phyloP scores from a whole-genome alignment of 305 asterid genomes.

The Fraxinus greggii region DNA sequence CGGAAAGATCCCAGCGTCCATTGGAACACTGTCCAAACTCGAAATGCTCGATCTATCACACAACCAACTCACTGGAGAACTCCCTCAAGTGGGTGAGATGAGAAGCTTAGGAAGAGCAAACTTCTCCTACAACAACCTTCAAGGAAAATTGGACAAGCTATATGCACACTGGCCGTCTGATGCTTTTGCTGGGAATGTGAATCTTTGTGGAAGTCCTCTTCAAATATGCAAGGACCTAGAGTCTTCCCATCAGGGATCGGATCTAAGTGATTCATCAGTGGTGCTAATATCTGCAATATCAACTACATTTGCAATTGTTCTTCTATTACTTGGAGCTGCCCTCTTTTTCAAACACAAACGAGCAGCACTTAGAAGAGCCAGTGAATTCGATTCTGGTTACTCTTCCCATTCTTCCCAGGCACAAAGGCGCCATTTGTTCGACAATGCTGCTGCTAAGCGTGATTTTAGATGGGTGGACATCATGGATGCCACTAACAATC shows the following conservation, averaged over 20 bases:
- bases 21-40: slow-evolving; percentile 65
- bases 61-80: slow-evolving; percentile 58
- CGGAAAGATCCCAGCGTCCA: slow-evolving; percentile 60
- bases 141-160: slow-evolving; percentile 62
- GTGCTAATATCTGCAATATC: slow-evolving; percentile 64
- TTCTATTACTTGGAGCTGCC: slow-evolving; percentile 63
- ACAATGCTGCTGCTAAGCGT: slow-evolving; percentile 44
- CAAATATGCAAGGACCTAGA: slow-evolving; percentile 39
- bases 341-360: slow-evolving; percentile 59
- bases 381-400: slow-evolving; percentile 44
- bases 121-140: slow-evolving; percentile 71
- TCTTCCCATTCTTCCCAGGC: slow-evolving; percentile 67
- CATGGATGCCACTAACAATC: slow-evolving; percentile 86
- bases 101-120: slow-evolving; percentile 73
- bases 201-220: slow-evolving; percentile 81
- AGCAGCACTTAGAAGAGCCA: slow-evolving; percentile 44
- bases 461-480: slow-evolving; percentile 76
- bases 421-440: slow-evolving; percentile 61
- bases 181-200: slow-evolving; percentile 58
- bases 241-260: slow-evolving; percentile 23
- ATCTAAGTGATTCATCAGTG: slow-evolving; percentile 47
- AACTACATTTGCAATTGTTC: slow-evolving; percentile 42
- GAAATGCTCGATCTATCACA: slow-evolving; percentile 85
- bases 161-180: slow-evolving; percentile 72
- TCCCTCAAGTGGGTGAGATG: slow-evolving; percentile 77